phyloP scores from a whole-genome alignment of 2,329 filamentous ascomycete genomes.

The Lasiodiplodia citricola region DNA sequence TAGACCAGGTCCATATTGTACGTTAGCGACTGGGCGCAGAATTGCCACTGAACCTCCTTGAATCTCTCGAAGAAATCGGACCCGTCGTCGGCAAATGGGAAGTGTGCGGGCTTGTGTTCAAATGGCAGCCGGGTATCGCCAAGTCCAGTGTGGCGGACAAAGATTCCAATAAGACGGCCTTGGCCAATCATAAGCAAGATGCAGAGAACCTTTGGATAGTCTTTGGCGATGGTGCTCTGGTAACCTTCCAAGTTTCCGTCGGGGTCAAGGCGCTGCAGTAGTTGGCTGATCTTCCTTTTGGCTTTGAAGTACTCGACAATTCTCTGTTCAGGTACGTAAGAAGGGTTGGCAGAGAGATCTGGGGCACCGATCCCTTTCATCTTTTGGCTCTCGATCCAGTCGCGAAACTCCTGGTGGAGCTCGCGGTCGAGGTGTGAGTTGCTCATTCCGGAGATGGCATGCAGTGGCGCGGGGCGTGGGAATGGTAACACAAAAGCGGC shows the following conservation, averaged over 20 bases:
- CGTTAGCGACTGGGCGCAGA: slow-evolving; percentile 25
- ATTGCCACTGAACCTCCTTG: slow-evolving; percentile 30
- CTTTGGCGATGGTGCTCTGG: background rate
- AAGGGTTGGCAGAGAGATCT: background rate
- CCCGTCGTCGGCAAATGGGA: background rate
- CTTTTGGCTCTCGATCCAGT: background rate
- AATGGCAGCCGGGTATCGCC: slow-evolving; percentile 31
- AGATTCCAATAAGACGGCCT: slow-evolving; percentile 26
- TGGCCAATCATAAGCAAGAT: slow-evolving; percentile 30
- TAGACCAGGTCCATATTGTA: background rate
- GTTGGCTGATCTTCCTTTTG: background rate
- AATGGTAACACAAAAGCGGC: background rate
- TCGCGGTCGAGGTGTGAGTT: background rate
- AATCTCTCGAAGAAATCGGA: slow-evolving; percentile 28
- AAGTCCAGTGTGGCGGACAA: slow-evolving; percentile 24
- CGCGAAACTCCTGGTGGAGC: background rate
- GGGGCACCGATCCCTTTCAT: background rate
- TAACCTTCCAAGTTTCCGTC: background rate
- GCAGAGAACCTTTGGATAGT: slow-evolving; percentile 29
- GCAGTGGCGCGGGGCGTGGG: background rate
- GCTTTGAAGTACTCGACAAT: background rate
- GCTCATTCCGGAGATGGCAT: background rate
- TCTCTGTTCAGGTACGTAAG: background rate
- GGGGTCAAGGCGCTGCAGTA: background rate
- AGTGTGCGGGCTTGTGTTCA: background rate